Base-by-base conservation (phyloP, 176 grass and related monocot species). In the Avena insularis region DNA sequence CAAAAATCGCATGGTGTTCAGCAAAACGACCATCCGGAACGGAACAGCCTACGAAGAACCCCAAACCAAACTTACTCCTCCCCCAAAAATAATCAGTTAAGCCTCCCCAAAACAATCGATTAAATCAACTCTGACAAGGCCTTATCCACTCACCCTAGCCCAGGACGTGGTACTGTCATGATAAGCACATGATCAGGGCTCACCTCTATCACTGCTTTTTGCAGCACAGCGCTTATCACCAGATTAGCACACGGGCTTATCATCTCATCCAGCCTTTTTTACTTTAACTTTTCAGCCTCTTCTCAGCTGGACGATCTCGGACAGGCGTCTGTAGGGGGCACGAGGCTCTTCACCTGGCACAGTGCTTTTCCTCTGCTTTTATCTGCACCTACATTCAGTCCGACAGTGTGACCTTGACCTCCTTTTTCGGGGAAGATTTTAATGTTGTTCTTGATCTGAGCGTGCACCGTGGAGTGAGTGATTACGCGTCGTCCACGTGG, bases 301-400 rank as follows among this genome's bases (percentile, higher is more conserved):
- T 51, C 20, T 54, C 46, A 31, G 6, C 0, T 21, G 29, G 84
- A 51, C 14, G 13, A 54, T 40, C 80, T 43, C 14, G 69, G 13
- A 91, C 78, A 88, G 43, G 86, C 77, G 82, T 78, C 50, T 48
- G 1, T 46, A 6, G 43, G 84, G 40, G 49, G 2, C 65, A 91
- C 90, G 90, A 57, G 63, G 71, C 62, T 5, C 25, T 49, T 59
- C 57, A 88, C 82, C 54, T 58, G 63, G 82, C 81, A 72, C 90
- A 48, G 33, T 69, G 8, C 68, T 64, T 54, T 62, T 25, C 53
- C 59, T 38, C 59, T 25, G 48, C 47, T 5, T 23, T 53, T 15
- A 5, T 63, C 25, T 14, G 79, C 47, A n/a, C 59, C 59, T 62
- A 11, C n/a, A 2, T 16, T 57, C 54, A 57, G 54, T 57, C 54